Base-by-base conservation (phyloP, 768 basidiomycete species). In the Mycena alexandri region DNA sequence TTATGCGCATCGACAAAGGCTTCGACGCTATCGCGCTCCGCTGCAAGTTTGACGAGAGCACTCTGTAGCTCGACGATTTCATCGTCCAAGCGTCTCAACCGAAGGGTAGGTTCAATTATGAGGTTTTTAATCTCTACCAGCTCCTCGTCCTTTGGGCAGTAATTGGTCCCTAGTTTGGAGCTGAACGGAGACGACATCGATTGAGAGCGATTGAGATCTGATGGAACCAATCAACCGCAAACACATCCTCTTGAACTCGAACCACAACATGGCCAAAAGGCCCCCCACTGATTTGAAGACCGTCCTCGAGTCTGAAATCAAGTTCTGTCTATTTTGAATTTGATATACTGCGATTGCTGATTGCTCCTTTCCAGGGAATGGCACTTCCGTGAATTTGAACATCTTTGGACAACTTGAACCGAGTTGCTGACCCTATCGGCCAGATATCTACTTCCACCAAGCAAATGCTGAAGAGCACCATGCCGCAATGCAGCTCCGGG, bases 371-470 rank as follows among this genome's bases (percentile, higher is more conserved):
- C 34, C 72, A 91, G 91, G 75, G 91, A 93, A 75, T 93, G 91
- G 91, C 91, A 93, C 72, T 93, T 93, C 73, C 91, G 91, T 72
- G 87, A 52, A 53, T n/a, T 58, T 65, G 22, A 46, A 48, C 29
- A 14, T 57, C 34, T 21, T 42, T 36, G 6, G 33, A 36, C 19
- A 7, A 19, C 44, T 38, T 29, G 14, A 12, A 46, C 65, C 36
- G 1, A 19, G 66, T n/a, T 5, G 24, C 19, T 63, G 42, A 47
- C 29, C 44, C 58, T n/a, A 21, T 13, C 53, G 9, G 51, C 13
- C 54, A 93, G 91, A 93, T 73, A 93, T 93, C 46, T 93, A 94
- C 78, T 94, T 93, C 76, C 87, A 88, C 69, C 91, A 92, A 77
- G 79, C 83, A 21, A 92, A 91, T 71, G 78, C 83, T 0, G 80